A percentile compares a stretch with the other conserved stretches of the same genome.
These are phyloP conservation scores for Apiospora phragmitis DNA, from an alignment of 2,329 filamentous ascomycete species.

Conservation along the genomic window DNA sequence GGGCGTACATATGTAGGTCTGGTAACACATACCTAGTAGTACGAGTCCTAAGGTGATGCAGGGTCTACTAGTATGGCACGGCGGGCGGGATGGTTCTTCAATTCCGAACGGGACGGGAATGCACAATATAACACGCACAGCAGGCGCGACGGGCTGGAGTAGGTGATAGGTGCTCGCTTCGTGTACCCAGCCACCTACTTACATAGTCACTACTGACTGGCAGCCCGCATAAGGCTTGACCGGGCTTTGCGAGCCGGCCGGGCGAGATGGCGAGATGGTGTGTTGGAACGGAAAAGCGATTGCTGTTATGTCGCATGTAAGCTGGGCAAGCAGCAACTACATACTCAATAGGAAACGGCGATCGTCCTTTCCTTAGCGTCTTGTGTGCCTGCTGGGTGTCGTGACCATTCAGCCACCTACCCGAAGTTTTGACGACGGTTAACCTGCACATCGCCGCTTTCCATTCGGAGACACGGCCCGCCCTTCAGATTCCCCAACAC, in stretches of 20 bases:
- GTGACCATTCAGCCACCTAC: background rate
- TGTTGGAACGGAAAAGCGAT: background rate
- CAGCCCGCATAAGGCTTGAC: background rate
- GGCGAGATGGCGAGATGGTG: background rate
- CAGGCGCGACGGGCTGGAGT: background rate
- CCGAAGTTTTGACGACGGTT: slow-evolving; percentile 1
- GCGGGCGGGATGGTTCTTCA: slow-evolving; percentile 4
- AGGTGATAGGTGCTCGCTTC: background rate
- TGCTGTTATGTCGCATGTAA: background rate
- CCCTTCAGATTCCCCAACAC: background rate
- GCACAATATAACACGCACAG: background rate
- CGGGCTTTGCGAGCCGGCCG: background rate
- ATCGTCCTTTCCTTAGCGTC: background rate
- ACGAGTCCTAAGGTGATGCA: background rate
- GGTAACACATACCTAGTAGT: background rate
- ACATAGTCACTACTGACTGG: background rate
- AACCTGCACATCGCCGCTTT: background rate
- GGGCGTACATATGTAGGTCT: background rate
- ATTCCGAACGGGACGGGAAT: slow-evolving; percentile 1
- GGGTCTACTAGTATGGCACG: background rate
- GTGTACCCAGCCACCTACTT: background rate
- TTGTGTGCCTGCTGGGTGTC: background rate
- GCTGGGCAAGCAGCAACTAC: background rate
- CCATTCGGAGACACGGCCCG: slow-evolving; percentile 7
- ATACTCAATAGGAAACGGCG: background rate